Conservation (phyloP, 192 early-diverging fungal species). For the Backusella tuberculispora region DNA sequence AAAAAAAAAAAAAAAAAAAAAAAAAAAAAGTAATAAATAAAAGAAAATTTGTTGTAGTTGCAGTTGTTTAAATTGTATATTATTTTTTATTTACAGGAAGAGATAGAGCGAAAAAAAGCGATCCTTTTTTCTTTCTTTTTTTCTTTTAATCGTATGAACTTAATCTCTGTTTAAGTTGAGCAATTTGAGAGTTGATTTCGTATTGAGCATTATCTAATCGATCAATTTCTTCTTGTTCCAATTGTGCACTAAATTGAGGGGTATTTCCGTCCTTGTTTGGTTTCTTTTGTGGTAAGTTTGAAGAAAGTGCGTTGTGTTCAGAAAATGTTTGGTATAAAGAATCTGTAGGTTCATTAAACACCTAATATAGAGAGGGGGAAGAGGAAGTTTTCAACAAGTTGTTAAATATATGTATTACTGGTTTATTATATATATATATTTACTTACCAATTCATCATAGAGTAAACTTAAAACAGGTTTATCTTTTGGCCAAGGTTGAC, state of each 20-base stretch:
- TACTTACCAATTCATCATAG: conserved; percentile 89
- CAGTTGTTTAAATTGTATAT: no score
- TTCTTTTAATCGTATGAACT: conserved; percentile 16
- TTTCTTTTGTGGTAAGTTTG: conserved; percentile 40
- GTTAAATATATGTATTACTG: no score
- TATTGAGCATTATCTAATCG: conserved; percentile 36
- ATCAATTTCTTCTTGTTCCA: conserved; percentile 45
- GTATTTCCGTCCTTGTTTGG: conserved; percentile 24
- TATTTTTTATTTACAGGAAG: background rate
- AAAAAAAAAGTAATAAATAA: background rate
- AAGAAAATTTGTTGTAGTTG: background rate
- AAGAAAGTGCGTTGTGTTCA: conserved; percentile 34
- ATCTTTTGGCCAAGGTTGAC: conserved; percentile 57
- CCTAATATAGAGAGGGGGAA: conserved; percentile 18
- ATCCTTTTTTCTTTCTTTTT: background rate
- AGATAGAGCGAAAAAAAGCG: background rate
- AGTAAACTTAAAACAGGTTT: conserved; percentile 74
- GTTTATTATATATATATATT: no score
- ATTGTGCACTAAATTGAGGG: conserved; percentile 37
- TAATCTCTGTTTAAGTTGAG: conserved; percentile 28
- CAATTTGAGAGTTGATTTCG: conserved; percentile 42
- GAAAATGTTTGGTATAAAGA: conserved; percentile 36
- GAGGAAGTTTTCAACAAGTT: no score
- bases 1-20: no score
- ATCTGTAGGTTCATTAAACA: conserved; percentile 49